Conservation (phyloP, 441 rosid species). For the Caryocar brasiliense region DNA sequence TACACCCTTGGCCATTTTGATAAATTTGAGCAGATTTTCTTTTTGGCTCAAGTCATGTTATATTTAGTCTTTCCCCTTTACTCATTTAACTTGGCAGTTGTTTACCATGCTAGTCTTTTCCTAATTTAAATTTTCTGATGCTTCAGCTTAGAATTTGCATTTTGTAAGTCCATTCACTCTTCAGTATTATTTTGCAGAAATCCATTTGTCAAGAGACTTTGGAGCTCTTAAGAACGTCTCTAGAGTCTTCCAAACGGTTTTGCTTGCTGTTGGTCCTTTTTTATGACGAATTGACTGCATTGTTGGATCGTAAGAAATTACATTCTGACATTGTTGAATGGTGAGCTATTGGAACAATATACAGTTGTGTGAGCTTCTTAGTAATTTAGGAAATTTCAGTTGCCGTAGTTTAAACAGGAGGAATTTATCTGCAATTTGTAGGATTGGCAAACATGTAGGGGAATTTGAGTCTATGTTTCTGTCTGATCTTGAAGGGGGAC, state of each 20-base stretch:
- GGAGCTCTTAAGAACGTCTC: slow-evolving; percentile 62
- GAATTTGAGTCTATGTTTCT: slow-evolving; percentile 70
- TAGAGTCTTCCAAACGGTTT: slow-evolving; percentile 61
- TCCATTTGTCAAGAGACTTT: slow-evolving; percentile 59
- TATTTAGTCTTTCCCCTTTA: too few species aligned
- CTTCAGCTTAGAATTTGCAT: background rate
- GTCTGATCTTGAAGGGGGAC: slow-evolving; percentile 64
- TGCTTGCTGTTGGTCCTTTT: slow-evolving; percentile 48
- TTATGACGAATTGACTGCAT: slow-evolving; percentile 60
- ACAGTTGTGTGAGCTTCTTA: slow-evolving; percentile 11
- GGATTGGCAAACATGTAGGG: slow-evolving; percentile 71
- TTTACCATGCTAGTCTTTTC: background rate
- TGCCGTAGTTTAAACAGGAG: background rate
- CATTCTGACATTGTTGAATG: slow-evolving; percentile 69
- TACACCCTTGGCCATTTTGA: too few species aligned
- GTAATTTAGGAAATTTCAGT: slow-evolving; percentile 10
- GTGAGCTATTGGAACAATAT: slow-evolving; percentile 28
- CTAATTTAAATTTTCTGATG: background rate
- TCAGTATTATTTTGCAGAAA: slow-evolving; percentile 32
- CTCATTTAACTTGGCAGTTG: too few species aligned
- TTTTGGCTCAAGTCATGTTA: too few species aligned
- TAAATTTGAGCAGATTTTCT: too few species aligned
- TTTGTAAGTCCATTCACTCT: slow-evolving; percentile 1
- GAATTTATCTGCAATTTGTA: slow-evolving; percentile 22
- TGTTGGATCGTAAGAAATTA: slow-evolving; percentile 46